phyloP scores from a whole-genome alignment of 305 asterid species.

The Fraxinus ornus region DNA sequence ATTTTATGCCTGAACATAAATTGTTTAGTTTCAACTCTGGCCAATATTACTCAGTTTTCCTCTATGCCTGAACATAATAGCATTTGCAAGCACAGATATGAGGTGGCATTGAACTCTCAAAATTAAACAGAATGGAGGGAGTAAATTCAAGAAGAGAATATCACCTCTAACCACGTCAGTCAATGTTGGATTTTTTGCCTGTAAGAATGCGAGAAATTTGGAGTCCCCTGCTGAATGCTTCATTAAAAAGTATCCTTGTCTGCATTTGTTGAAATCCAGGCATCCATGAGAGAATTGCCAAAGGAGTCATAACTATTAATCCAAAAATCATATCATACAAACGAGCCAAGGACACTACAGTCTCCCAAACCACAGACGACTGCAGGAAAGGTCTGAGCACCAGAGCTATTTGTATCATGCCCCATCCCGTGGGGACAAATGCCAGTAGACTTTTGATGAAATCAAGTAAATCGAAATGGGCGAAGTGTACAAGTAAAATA shows the following conservation, averaged over 20 bases:
- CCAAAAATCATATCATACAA: slow-evolving; percentile 85
- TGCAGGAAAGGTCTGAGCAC: slow-evolving; percentile 88
- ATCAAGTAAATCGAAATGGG: slow-evolving; percentile 44
- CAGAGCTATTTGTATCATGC: slow-evolving; percentile 80
- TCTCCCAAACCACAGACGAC: slow-evolving; percentile 77
- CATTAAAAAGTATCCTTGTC: slow-evolving; percentile 90
- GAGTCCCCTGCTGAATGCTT: slow-evolving; percentile 95
- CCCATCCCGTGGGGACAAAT: slow-evolving; percentile 97
- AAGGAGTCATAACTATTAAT: slow-evolving; percentile 77
- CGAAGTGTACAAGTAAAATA: slow-evolving; percentile 53
- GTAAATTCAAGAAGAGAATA: background rate
- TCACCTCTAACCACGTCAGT: slow-evolving; percentile 50
- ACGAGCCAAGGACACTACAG: slow-evolving; percentile 89
- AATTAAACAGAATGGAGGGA: background rate
- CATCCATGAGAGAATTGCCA: slow-evolving; percentile 90
- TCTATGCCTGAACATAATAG: background rate
- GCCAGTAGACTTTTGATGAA: slow-evolving; percentile 77
- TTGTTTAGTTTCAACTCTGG: background rate
- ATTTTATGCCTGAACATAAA: slow-evolving; percentile 1
- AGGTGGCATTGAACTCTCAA: background rate
- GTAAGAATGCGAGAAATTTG: slow-evolving; percentile 88
- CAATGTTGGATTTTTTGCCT: slow-evolving; percentile 58
- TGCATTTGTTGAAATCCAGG: slow-evolving; percentile 98
- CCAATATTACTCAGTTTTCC: background rate
- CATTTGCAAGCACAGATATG: background rate